Conservation (phyloP, 192 early-diverging fungal species). For the Podila epicladia region DNA sequence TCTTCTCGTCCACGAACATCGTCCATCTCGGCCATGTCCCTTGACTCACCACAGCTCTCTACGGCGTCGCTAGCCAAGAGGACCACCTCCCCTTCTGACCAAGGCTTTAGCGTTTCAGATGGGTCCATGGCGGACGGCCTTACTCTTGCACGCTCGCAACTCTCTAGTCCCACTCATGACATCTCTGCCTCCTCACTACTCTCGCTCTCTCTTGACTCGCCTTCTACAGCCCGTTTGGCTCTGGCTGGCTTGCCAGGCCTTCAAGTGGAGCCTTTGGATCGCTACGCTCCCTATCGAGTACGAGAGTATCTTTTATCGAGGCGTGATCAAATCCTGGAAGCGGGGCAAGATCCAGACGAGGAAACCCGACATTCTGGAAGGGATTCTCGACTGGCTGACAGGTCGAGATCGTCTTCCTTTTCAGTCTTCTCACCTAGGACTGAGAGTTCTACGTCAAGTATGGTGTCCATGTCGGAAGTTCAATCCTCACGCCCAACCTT, state of each 20-base stretch:
- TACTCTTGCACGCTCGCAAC: neutral
- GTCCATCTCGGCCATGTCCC: constrained; percentile 10
- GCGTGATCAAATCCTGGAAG: neutral
- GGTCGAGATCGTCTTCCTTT: constrained; percentile 17
- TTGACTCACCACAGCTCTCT: constrained; percentile 2
- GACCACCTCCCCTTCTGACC: neutral
- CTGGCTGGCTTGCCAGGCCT: neutral
- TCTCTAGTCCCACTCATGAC: constrained; percentile 24
- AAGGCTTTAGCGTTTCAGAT: too few relatives aligned
- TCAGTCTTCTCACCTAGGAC: constrained; percentile 16
- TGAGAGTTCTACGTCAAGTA: constrained; percentile 2
- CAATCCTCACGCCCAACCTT: neutral
- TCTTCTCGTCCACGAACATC: constrained; percentile 4
- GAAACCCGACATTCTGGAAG: neutral
- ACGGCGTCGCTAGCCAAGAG: neutral
- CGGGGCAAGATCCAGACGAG: neutral
- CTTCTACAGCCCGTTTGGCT: neutral
- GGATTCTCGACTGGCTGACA: constrained; percentile 2
- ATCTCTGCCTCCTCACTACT: constrained; percentile 15
- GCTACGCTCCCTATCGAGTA: neutral
- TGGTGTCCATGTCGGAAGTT: neutral
- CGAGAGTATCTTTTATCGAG: constrained; percentile 1
- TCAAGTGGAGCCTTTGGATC: neutral
- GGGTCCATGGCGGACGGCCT: neutral
- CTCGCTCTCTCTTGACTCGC: constrained; percentile 32